Conservation (phyloP, 139 green algal species). For the Picochlorum sp. region DNA sequence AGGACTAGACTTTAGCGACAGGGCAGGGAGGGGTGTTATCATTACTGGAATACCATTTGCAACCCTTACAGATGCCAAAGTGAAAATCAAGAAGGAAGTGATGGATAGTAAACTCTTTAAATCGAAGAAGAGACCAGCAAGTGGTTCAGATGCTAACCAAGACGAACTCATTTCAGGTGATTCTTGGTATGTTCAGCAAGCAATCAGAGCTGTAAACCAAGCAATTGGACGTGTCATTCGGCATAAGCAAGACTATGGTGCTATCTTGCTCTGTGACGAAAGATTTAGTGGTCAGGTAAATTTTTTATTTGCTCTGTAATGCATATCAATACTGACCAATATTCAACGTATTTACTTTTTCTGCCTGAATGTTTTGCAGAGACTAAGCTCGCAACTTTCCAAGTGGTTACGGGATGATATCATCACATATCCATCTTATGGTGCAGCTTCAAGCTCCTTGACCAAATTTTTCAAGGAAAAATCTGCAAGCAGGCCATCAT, state of each 20-base stretch:
- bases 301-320: neutral
- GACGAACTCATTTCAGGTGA: slow-evolving; percentile 4
- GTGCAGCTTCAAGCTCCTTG: slow-evolving; percentile 45
- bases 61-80: slow-evolving; percentile 46
- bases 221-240: slow-evolving; percentile 93
- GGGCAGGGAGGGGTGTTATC: slow-evolving; percentile 75
- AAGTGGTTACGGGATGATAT: slow-evolving; percentile 61
- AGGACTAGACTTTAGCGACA: slow-evolving; percentile 93
- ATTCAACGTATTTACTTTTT: neutral
- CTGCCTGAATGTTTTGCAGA: slow-evolving; percentile 2
- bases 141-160: neutral
- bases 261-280: slow-evolving; percentile 77
- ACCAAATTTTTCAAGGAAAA: slow-evolving; percentile 66
- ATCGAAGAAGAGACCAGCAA: neutral
- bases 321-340: neutral
- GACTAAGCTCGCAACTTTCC: slow-evolving; percentile 45
- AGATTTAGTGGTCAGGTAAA: slow-evolving; percentile 33
- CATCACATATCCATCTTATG: slow-evolving; percentile 45
- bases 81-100: slow-evolving; percentile 62
- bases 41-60: slow-evolving; percentile 93
- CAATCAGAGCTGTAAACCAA: slow-evolving; percentile 86
- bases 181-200: slow-evolving; percentile 69
- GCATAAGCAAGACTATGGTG: slow-evolving; percentile 85
- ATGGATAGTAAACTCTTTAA: slow-evolving; percentile 20
- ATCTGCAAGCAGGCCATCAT: slow-evolving; percentile 5